Conservation (phyloP, 495 filamentous ascomycete genomes). For the Hypomontagnella monticulosa region DNA sequence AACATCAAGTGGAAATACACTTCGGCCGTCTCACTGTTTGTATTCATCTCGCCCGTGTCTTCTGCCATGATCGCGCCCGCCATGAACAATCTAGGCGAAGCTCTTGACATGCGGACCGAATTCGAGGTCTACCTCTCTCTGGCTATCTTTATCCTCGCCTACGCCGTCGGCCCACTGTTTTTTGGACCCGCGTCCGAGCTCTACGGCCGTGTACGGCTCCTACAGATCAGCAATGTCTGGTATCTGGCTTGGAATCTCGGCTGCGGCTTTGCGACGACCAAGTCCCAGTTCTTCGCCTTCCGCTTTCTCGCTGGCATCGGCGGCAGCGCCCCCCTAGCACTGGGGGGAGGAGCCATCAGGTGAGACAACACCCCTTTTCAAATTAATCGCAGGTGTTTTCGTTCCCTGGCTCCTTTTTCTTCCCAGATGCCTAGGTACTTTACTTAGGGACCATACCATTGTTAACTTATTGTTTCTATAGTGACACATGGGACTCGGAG, state of each 20-base stretch:
- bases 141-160: constrained; percentile 62
- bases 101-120: constrained; percentile 43
- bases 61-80: constrained; percentile 49
- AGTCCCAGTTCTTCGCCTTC: constrained; percentile 38
- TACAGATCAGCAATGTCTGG: constrained; percentile 41
- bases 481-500: constrained; percentile 38
- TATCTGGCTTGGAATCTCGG: constrained; percentile 49
- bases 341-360: constrained; percentile 11
- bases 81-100: constrained; percentile 34
- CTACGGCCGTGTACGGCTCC: constrained; percentile 43
- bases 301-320: constrained; percentile 49
- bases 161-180: constrained; percentile 51
- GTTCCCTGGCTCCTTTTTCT: constrained; percentile 2
- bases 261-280: constrained; percentile 46
- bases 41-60: constrained; percentile 38
- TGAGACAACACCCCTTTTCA: neutral
- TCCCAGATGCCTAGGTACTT: too few relatives aligned
- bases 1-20: constrained; percentile 68
- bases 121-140: constrained; percentile 48
- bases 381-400: too few relatives aligned
- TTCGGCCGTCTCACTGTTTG: constrained; percentile 53
- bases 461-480: neutral
- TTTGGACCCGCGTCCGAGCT: constrained; percentile 50
- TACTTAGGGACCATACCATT: too few relatives aligned
- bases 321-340: constrained; percentile 37